Conservation (phyloP, 2,329 filamentous ascomycete species). For the Epichloe baconii region DNA sequence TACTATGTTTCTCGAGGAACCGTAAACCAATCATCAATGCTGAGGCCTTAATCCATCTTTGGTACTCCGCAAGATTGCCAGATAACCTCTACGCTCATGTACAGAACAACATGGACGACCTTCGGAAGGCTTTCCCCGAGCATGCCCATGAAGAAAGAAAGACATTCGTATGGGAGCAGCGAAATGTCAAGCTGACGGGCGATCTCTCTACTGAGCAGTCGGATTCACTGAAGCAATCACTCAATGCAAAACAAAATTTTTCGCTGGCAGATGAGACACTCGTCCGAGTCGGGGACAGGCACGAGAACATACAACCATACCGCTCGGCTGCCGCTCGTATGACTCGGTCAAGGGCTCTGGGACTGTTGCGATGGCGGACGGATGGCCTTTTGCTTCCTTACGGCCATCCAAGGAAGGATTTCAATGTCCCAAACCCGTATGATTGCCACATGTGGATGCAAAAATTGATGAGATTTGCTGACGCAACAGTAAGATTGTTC, state of each 20-base stretch:
- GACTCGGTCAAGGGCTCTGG: conserved; percentile 8
- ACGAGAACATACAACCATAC: neutral
- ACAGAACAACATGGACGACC: neutral
- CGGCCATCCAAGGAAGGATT: conserved; percentile 9
- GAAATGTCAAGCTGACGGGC: neutral
- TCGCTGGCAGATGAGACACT: neutral
- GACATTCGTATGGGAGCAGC: neutral
- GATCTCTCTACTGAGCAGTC: neutral
- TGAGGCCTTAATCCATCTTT: conserved; percentile 13
- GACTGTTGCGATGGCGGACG: conserved; percentile 9
- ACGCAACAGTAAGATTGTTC: neutral
- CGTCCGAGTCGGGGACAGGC: neutral
- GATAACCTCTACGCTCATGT: neutral
- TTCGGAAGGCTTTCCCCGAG: neutral
- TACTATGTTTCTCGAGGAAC: neutral
- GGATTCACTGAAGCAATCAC: fast-evolving
- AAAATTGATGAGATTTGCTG: neutral
- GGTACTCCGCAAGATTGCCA: conserved; percentile 14
- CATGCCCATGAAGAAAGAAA: neutral
- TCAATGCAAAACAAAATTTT: neutral
- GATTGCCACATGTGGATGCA: neutral
- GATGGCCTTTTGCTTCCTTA: conserved; percentile 14
- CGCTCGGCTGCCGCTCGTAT: conserved; percentile 5
- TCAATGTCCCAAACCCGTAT: conserved; percentile 12
- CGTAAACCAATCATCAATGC: conserved; percentile 10